These are phyloP conservation scores for Penstemon barbatus DNA, from an alignment of 257 asterid genomes.

Conservation along the genomic window DNA sequence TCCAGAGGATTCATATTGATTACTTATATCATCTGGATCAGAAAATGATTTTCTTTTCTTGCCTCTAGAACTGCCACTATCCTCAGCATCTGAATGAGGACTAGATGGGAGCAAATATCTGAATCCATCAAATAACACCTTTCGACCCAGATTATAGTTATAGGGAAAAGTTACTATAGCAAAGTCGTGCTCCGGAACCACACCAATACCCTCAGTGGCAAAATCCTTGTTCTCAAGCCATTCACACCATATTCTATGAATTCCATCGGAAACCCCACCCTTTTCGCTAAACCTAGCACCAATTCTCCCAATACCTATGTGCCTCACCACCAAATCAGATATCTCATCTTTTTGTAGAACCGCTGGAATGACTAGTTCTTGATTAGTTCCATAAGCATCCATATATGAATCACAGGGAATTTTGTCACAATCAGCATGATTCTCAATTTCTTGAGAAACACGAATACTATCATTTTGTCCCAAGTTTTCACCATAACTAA, in stretches of 20 bases:
- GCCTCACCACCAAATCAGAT: conserved; percentile 57
- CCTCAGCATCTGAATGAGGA: conserved; percentile 61
- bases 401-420: conserved; percentile 26
- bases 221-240: conserved; percentile 60
- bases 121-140: conserved; percentile 52
- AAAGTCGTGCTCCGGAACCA: conserved; percentile 72
- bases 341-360: conserved; percentile 65
- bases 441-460: conserved; percentile 29
- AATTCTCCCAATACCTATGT: conserved; percentile 62
- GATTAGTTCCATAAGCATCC: conserved; percentile 30
- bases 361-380: conserved; percentile 58
- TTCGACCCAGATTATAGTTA: conserved; percentile 71
- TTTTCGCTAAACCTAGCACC: conserved; percentile 59
- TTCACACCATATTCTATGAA: conserved; percentile 87
- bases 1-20: conserved; percentile 67
- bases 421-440: conserved; percentile 25
- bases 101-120: conserved; percentile 62
- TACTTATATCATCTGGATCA: conserved; percentile 68
- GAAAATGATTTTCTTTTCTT: conserved; percentile 80
- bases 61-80: conserved; percentile 35
- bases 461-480: conserved; percentile 25
- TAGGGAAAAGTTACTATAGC: conserved; percentile 75
- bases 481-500: conserved; percentile 39
- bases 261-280: conserved; percentile 44
- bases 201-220: conserved; percentile 29